Base-by-base conservation (phyloP, 1,284 basidiomycete species). In the Pyrrhoderma noxium region DNA sequence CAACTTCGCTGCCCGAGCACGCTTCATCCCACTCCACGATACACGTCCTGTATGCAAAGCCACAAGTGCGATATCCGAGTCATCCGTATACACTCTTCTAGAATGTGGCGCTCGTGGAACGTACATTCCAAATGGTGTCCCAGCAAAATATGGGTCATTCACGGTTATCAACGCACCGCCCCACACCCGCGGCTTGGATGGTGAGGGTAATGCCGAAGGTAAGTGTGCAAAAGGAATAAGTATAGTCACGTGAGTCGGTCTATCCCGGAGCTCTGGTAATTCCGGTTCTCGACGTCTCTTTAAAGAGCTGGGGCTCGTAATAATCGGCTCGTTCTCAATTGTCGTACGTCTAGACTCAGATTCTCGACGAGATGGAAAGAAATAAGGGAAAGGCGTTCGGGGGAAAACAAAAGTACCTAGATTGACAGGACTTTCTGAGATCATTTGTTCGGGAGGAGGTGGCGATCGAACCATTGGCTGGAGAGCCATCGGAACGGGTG, bases 21-120 rank as follows among this genome's bases (percentile, higher is more conserved):
- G 63, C 40, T 67, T 56, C 22, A 79, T 70, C 2, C 71, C 73
- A 57, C 72, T 75, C 85, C 83, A 86, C 14, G 75, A 77, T 7
- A 81, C 64, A 65, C 76, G 74, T 1, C 75, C 80, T 2, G 82
- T 72, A 58, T 89, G 86, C 21, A 85, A 70, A 1, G 87, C 89
- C 56, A 88, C 89, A 25, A 87, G 62, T 52, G 89, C 76, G 51
- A 89, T 60, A 56, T 85, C 79, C 21, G 80, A 84, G 62, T 87
- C 85, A 64, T 88, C 83, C 3, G 83, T 89, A 64, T 87, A 87
- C 47, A 85, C 64, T n/a, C 67, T 56, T 23, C 67, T 58, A 64
- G 54, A 74, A 61, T 47, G 21, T 77, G 62, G 43, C 46, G 36
- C 58, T 36, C 38, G 57, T 46, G 34, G 41, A 35, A 44, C 18